Evolutionary conservation across 2,329 filamentous ascomycete species (phyloP), one percentile per base, ranked within the genome.

Genomic region (Hymenoscyphus fraxineus): DNA sequence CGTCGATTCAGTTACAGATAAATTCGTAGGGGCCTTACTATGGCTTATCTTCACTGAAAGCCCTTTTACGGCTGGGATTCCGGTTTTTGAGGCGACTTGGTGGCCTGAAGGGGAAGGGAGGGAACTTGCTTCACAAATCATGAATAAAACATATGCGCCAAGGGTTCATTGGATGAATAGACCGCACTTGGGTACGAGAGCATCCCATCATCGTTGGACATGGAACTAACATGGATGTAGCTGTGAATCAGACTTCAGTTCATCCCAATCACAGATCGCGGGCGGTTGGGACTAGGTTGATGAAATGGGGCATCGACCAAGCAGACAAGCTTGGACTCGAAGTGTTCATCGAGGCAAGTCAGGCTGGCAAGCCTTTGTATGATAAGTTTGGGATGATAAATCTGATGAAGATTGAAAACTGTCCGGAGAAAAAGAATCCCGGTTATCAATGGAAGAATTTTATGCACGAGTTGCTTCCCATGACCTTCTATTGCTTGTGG

Each of bases 261-360:
- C 59, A 13, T 22, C 59, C 59, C 3, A 9, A 40, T 32, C 31
- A 60, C 16, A 22, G 59, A 2, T 40, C 16, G 15, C n/a, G n/a
- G 6, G 71, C 72, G 1, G 67, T 74, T 15, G 72, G 73, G 1
- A 66, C 64, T 1, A 55, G 47, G 27, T 41, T 74, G 9, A 65
- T 74, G 2, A 64, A 69, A 61, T 64, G 67, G 15, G 71, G 71
- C 1, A 31, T 73, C 0, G 60, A 62, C 32, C 55, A 66, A 12
- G 68, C 66, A 0, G 71, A 73, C 64, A 55, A 57, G n/a, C 7
- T 39, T 22, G 64, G 58, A 1, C 54, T 74, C 1, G 72, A 72
- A 63, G 65, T 64, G 22, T 67, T 73, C 6, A 62, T 74, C 3
- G 71, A 68, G 32, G 69, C 73, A 32, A 70, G 68, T 9, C 64